These are phyloP conservation scores for Phytophthora pistaciae DNA, from an alignment of 352 stramenopile species.

Conservation along the genomic window DNA sequence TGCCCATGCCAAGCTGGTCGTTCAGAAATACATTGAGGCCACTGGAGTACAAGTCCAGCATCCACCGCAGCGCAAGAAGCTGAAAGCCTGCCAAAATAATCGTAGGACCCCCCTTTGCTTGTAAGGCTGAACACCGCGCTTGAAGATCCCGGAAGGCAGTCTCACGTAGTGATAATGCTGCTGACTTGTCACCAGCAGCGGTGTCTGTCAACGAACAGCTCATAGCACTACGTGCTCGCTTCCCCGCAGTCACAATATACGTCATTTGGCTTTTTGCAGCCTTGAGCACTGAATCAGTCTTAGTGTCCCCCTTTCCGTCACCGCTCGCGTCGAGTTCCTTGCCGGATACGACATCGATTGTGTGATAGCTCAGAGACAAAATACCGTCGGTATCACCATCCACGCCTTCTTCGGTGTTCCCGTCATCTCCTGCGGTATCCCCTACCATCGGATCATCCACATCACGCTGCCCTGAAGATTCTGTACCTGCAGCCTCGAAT, in stretches of 20 bases:
- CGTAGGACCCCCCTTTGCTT: slow-evolving; percentile 35
- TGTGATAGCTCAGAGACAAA: slow-evolving; percentile 51
- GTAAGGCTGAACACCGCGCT: slow-evolving; percentile 28
- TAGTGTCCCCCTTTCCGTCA: slow-evolving; percentile 19
- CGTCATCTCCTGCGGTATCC: slow-evolving; percentile 30
- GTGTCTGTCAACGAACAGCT: slow-evolving; percentile 26
- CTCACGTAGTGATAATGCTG: slow-evolving; percentile 28
- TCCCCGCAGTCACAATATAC: slow-evolving; percentile 55
- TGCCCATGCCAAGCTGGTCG: slow-evolving; percentile 90
- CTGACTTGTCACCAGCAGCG: slow-evolving; percentile 15
- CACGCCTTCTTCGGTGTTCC: slow-evolving; percentile 28
- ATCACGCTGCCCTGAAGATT: slow-evolving; percentile 20
- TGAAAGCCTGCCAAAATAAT: slow-evolving; percentile 82
- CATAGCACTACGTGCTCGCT: slow-evolving; percentile 59
- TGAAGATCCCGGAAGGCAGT: slow-evolving; percentile 39
- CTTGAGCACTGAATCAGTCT: slow-evolving; percentile 21
- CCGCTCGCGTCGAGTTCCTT: slow-evolving; percentile 22
- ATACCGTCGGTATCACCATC: slow-evolving; percentile 8
- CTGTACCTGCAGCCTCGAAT: slow-evolving; percentile 56
- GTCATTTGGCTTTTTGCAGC: slow-evolving; percentile 47
- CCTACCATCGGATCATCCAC: slow-evolving; percentile 14
- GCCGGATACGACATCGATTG: slow-evolving; percentile 39
- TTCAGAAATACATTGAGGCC: slow-evolving; percentile 84
- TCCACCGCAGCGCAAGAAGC: slow-evolving; percentile 80
- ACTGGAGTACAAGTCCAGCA: slow-evolving; percentile 75